Conservation (phyloP, 2,329 filamentous ascomycete species). For the Xylariaceae sp. region DNA sequence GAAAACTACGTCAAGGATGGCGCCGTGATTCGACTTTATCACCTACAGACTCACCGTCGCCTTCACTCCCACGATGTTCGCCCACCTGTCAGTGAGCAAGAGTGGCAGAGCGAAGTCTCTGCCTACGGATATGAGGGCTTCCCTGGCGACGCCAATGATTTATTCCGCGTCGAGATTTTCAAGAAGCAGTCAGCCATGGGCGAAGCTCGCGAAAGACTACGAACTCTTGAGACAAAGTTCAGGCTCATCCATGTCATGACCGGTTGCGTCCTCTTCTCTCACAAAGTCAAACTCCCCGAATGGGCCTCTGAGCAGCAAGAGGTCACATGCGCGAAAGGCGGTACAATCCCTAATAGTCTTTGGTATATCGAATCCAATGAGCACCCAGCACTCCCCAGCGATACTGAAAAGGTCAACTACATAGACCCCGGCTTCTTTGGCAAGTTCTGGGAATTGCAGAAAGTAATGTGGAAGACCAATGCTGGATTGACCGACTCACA, state of each 20-base stretch:
- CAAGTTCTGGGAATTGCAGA: constrained; percentile 96
- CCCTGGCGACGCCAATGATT: constrained; percentile 91
- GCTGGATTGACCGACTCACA: constrained; percentile 94
- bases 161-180: constrained; percentile 91
- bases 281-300: constrained; percentile 97
- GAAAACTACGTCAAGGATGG: constrained; percentile 67
- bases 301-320: constrained; percentile 99
- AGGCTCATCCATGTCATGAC: constrained; percentile 94
- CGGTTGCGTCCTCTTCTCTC: constrained; percentile 90
- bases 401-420: constrained; percentile 94
- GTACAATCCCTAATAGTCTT: constrained; percentile 89
- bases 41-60: constrained; percentile 74
- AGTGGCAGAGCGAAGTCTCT: constrained; percentile 95
- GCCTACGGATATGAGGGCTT: constrained; percentile 98
- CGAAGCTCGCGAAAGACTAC: constrained; percentile 73
- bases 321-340: constrained; percentile 91
- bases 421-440: constrained; percentile 89
- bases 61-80: constrained; percentile 95
- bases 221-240: constrained; percentile 97
- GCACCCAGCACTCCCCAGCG: constrained; percentile 67
- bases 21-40: constrained; percentile 74
- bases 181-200: constrained; percentile 77
- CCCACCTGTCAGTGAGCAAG: constrained; percentile 75
- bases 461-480: constrained; percentile 99
- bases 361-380: constrained; percentile 95